phyloP scores from a whole-genome alignment of 352 stramenopile genomes.

The Globisporangium polare region DNA sequence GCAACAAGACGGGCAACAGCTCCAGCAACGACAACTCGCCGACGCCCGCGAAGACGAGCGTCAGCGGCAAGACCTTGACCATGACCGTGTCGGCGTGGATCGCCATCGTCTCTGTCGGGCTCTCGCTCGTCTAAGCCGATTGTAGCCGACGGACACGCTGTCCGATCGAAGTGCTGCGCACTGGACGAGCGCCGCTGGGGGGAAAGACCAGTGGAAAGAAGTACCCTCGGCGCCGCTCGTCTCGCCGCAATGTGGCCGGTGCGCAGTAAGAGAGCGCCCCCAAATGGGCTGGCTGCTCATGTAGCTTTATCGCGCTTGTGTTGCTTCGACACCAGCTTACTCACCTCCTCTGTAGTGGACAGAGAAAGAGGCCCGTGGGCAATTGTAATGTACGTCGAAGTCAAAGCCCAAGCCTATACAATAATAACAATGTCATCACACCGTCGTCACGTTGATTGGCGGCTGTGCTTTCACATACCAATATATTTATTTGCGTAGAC shows the following conservation, averaged over 20 bases:
- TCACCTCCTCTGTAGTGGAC: not conserved
- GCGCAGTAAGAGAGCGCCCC: not conserved
- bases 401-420: not conserved
- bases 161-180: constrained; percentile 3
- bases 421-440: constrained; percentile 3
- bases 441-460: too few species aligned
- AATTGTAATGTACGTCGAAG: constrained; percentile 4
- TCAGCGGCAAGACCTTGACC: not conserved
- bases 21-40: not conserved
- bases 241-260: not conserved
- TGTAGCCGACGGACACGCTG: not conserved
- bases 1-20: not conserved
- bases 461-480: not conserved
- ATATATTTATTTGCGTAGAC: not conserved
- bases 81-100: constrained; percentile 1
- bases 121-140: not conserved
- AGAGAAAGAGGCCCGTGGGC: not conserved
- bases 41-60: not conserved
- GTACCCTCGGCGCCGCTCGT: constrained; percentile 7
- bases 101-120: constrained; percentile 1
- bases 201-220: constrained; percentile 18
- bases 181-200: constrained; percentile 1
- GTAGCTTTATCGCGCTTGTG: not conserved
- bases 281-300: not conserved
- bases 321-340: not conserved